Evolutionary conservation across 1,139 yeast species (phyloP).

Genomic region (Pichia terricola): DNA sequence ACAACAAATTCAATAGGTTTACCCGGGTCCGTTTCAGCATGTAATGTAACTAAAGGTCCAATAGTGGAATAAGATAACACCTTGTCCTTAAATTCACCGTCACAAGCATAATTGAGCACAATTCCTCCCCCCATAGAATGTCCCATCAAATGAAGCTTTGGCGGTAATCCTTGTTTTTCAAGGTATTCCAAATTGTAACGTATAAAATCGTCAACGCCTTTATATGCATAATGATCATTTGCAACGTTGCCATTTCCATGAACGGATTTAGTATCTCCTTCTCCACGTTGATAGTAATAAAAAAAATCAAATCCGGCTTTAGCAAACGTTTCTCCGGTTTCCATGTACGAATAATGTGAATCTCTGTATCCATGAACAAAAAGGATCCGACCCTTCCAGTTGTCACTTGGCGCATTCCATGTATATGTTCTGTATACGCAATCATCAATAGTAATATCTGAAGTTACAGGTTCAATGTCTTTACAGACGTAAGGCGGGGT

Average conservation of each 20-base stretch:
- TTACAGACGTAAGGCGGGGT: conserved; percentile 7
- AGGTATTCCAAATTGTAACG: conserved; percentile 27
- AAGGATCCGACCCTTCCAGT: conserved; percentile 46
- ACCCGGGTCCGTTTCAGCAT: conserved; percentile 51
- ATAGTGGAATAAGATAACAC: conserved; percentile 49
- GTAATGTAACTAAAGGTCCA: conserved; percentile 61
- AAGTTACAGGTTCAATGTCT: conserved; percentile 3
- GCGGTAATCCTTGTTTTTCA: conserved; percentile 17
- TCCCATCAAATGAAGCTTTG: conserved; percentile 58
- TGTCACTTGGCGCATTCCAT: conserved; percentile 11
- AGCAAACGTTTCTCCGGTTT: conserved; percentile 50
- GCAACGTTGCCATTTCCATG: conserved; percentile 54
- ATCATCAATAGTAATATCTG: conserved; percentile 12
- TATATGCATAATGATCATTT: conserved; percentile 51
- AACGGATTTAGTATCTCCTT: conserved; percentile 59
- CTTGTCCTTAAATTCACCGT: conserved; percentile 47
- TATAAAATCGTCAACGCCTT: conserved; percentile 63
- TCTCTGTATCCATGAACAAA: conserved; percentile 83
- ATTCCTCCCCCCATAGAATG: conserved; percentile 98
- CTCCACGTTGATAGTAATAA: conserved; percentile 82
- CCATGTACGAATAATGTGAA: conserved; percentile 42
- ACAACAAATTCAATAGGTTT: conserved; percentile 35
- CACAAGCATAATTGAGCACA: conserved; percentile 59
- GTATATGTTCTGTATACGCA: conserved; percentile 17
- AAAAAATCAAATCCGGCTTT: conserved; percentile 62